Evolutionary conservation across 1,139 yeast species (phyloP).

Genomic region (Nakaseomyces kungkrabaensis): DNA sequence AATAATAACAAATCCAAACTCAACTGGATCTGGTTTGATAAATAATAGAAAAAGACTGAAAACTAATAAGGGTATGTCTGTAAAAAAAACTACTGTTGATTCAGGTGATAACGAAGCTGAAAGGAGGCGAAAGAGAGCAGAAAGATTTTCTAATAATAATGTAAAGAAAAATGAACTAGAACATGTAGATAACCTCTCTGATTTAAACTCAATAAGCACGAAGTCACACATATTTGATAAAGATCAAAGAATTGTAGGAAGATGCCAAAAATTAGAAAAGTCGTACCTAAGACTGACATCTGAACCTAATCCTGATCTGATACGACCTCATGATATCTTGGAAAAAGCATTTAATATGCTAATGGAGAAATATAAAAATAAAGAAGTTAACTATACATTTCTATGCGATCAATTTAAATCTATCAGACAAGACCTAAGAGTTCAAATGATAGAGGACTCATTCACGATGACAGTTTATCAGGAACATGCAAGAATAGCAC

Average conservation of each 20-base stretch:
- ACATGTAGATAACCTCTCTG: slow-evolving; percentile 24
- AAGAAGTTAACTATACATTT: slow-evolving; percentile 55
- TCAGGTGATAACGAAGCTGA: slow-evolving; percentile 11
- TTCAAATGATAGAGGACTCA: slow-evolving; percentile 74
- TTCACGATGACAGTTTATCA: slow-evolving; percentile 77
- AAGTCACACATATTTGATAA: slow-evolving; percentile 27
- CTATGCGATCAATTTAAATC: slow-evolving; percentile 86
- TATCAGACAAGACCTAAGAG: slow-evolving; percentile 84
- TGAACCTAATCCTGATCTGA: slow-evolving; percentile 78
- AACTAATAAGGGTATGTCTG: background rate
- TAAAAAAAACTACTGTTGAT: background rate
- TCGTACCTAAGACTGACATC: slow-evolving; percentile 76
- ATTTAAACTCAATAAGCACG: slow-evolving; percentile 27
- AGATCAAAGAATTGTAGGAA: slow-evolving; percentile 48
- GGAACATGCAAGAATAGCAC: slow-evolving; percentile 77
- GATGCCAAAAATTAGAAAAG: slow-evolving; percentile 59
- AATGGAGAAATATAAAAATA: slow-evolving; percentile 43
- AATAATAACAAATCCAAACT: background rate
- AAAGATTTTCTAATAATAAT: slow-evolving; percentile 15
- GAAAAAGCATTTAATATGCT: slow-evolving; percentile 49
- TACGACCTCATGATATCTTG: slow-evolving; percentile 61
- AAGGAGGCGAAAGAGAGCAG: slow-evolving; percentile 24
- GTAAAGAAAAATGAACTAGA: slow-evolving; percentile 10
- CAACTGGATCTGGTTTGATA: background rate
- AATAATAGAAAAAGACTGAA: background rate